Percentiles rank a stretch among this genome's conserved stretches.
Evolutionary conservation across 139 green algal species (phyloP).

Genomic region (Choricystis sp.): DNA sequence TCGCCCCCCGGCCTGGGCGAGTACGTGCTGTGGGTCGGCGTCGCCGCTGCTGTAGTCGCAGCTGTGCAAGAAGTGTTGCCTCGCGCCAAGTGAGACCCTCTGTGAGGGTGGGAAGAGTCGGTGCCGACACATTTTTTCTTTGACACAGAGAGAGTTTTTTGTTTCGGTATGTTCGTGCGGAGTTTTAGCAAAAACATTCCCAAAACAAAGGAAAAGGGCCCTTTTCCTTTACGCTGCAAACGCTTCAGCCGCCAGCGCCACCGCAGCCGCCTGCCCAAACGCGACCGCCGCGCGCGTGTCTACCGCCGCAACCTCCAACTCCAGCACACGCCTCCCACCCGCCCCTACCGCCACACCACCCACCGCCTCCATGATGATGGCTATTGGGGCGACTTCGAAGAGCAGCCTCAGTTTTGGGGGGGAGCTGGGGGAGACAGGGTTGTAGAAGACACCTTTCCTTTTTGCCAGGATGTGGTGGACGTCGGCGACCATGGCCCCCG

Average conservation of each 20-base stretch:
- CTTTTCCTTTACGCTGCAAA: too few relatives aligned
- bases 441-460: slow-evolving; percentile 69
- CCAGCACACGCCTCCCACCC: slow-evolving; percentile 24
- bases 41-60: too few relatives aligned
- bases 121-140: too few relatives aligned
- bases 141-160: too few relatives aligned
- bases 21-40: too few relatives aligned
- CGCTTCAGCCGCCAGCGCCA: neutral
- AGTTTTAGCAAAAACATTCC: too few relatives aligned
- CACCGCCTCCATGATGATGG: slow-evolving; percentile 55
- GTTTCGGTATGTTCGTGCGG: too few relatives aligned
- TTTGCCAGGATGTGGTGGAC: slow-evolving; percentile 74
- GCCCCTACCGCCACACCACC: slow-evolving; percentile 34
- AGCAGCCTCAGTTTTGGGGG: slow-evolving; percentile 66
- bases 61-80: too few relatives aligned
- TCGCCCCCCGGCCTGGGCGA: too few relatives aligned
- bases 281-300: slow-evolving; percentile 5
- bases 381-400: slow-evolving; percentile 63
- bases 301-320: slow-evolving; percentile 12
- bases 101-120: too few relatives aligned
- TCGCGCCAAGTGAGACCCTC: too few relatives aligned
- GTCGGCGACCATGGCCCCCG: slow-evolving; percentile 58
- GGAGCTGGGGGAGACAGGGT: slow-evolving; percentile 34
- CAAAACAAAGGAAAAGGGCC: too few relatives aligned
- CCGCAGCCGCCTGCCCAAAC: slow-evolving; percentile 1